These are phyloP conservation scores for Boletus patriciae DNA, from an alignment of 768 basidiomycete genomes.

Conservation along the genomic window DNA sequence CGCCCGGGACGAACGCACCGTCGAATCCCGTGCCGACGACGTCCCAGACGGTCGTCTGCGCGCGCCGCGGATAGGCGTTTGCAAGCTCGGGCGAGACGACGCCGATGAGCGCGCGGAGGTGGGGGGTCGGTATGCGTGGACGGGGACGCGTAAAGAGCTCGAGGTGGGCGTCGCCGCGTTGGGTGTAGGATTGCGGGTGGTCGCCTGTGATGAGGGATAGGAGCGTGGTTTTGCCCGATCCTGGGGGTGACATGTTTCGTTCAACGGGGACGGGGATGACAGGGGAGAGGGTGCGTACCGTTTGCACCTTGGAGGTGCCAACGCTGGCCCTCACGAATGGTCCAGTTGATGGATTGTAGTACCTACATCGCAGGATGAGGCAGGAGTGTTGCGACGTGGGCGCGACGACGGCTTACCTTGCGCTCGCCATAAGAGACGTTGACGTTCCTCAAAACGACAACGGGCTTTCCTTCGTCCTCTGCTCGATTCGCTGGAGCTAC, in stretches of 20 bases:
- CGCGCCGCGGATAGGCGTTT: conserved; percentile 83
- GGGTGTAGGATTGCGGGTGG: conserved; percentile 92
- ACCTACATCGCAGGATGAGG: conserved; percentile 45
- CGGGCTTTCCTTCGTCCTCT: conserved; percentile 31
- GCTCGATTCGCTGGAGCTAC: background rate
- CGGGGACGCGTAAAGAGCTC: conserved; percentile 64
- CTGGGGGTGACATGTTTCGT: conserved; percentile 34
- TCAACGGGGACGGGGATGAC: background rate
- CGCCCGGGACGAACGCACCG: conserved; percentile 67
- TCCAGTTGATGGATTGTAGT: conserved; percentile 78
- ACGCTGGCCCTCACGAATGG: conserved; percentile 73
- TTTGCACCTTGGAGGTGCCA: conserved; percentile 93
- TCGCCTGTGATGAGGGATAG: conserved; percentile 89
- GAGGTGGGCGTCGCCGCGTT: conserved; percentile 46
- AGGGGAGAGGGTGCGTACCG: conserved; percentile 44
- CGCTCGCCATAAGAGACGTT: conserved; percentile 70
- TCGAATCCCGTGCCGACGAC: conserved; percentile 87
- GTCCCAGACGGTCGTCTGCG: conserved; percentile 68
- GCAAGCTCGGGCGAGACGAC: conserved; percentile 87
- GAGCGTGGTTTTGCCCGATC: conserved; percentile 94
- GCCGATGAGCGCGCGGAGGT: conserved; percentile 67
- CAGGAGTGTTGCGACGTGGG: background rate
- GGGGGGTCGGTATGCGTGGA: conserved; percentile 61
- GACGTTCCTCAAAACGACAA: conserved; percentile 66
- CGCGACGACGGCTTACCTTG: conserved; percentile 40